Evolutionary conservation across 2,329 filamentous ascomycete genomes (phyloP), one percentile per base, ranked within the genome.

Genomic region (Knufia fluminis): DNA sequence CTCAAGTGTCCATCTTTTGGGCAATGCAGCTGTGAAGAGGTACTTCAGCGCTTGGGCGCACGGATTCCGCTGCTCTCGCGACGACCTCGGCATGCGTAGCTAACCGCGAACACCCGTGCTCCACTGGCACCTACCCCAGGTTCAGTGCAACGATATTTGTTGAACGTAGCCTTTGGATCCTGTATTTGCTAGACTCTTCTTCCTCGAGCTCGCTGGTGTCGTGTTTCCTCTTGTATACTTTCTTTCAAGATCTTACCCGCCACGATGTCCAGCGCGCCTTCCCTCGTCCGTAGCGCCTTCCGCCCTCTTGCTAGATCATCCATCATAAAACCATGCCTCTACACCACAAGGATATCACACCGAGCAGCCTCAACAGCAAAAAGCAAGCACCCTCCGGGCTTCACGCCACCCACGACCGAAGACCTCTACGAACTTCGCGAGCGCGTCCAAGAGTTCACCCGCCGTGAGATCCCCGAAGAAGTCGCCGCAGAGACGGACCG

Each of bases 381-480:
- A 14, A 79, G 76, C 19, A 86, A 86, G 64, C 82, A 85, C 61
- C 80, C 82, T 2, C 71, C 72, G 48, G 76, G 75, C 57, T 85
- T 85, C 63, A 69, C 68, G 2, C 74, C 80, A 9, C 89, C 89
- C 0, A 76, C 83, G 1, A 71, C 78, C 39, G 76, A 82, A 51
- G 89, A 95, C 49, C 76, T 95, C 6, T 69, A 82, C 19, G 88
- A 95, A 69, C 74, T 95, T 52, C 80, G 89, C 51, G 86, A 90
- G 61, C 75, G 85, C 22, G 88, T 94, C 23, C 86, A 89, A 60
- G 90, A 96, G 50, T 98, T 98, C 62, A 82, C 86, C 74, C 81
- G 86, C 52, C 81, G 91, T 61, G 89, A 96, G 67, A 90, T 97
- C 50, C 72, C 88, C 17, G 85, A 88, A 64, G 83, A 89, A 57